Percentiles rank a stretch among this genome's conserved stretches.
Evolutionary conservation across 2,329 filamentous ascomycete genomes (phyloP).

Genomic region (Phaeosphaeria sp.): DNA sequence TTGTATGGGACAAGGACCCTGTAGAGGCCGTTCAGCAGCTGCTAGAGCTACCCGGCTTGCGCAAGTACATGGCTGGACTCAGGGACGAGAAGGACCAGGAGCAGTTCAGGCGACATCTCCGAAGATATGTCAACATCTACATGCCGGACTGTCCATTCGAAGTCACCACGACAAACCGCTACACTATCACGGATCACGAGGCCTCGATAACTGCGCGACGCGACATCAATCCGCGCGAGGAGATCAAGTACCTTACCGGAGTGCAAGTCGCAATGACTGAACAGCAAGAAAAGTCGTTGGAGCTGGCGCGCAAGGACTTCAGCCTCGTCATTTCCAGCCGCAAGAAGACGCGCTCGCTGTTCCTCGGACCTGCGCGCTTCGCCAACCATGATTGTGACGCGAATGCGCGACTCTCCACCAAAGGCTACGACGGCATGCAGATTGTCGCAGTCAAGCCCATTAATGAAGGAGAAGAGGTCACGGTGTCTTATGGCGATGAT

Average conservation of each 20-base stretch:
- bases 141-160: conserved; percentile 94
- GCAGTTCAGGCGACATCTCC: conserved; percentile 84
- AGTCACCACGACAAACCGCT: conserved; percentile 90
- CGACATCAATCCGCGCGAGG: conserved; percentile 79
- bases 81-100: conserved; percentile 80
- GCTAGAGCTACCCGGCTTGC: conserved; percentile 74
- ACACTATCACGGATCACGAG: conserved; percentile 89
- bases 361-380: conserved; percentile 93
- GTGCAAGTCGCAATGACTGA: conserved; percentile 92
- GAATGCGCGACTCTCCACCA: conserved; percentile 86
- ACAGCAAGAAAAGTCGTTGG: conserved; percentile 84
- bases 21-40: conserved; percentile 74
- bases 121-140: conserved; percentile 92
- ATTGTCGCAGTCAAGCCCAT: conserved; percentile 86
- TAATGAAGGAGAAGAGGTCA: conserved; percentile 89
- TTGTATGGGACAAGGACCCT: conserved; percentile 77
- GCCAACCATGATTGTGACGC: conserved; percentile 97
- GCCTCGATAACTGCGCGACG: conserved; percentile 84
- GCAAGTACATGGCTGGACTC: conserved; percentile 71
- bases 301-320: conserved; percentile 86
- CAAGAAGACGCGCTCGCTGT: conserved; percentile 87
- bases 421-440: conserved; percentile 84
- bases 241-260: conserved; percentile 88
- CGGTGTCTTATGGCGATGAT: conserved; percentile 91
- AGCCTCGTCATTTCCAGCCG: conserved; percentile 94